phyloP scores from a whole-genome alignment of 1,284 basidiomycete genomes.

The Retiboletus flavoniger region DNA sequence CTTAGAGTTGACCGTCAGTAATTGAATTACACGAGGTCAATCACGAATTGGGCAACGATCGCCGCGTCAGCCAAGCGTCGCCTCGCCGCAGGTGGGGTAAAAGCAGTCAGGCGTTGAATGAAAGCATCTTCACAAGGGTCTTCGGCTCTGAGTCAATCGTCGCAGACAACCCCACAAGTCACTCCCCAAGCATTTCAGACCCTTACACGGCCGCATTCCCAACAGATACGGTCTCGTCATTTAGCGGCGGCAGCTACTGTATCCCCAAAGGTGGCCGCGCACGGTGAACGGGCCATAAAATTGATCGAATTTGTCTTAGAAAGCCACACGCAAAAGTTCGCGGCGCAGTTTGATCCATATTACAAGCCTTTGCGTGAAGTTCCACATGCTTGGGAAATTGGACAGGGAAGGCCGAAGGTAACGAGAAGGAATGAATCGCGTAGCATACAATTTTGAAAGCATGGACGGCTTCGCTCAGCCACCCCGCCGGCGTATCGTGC shows the following conservation, averaged over 20 bases:
- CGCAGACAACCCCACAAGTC: constrained; percentile 15
- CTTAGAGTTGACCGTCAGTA: constrained; percentile 19
- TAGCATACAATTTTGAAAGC: constrained; percentile 8
- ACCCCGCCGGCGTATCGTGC: constrained; percentile 49
- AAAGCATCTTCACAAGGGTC: constrained; percentile 17
- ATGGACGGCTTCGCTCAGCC: constrained; percentile 28
- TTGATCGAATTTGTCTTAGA: constrained; percentile 11
- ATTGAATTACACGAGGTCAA: constrained; percentile 25
- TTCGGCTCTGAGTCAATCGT: constrained; percentile 16
- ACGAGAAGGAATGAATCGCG: constrained; percentile 1
- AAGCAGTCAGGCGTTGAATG: not conserved
- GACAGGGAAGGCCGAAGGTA: constrained; percentile 2
- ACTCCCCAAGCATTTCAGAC: constrained; percentile 9
- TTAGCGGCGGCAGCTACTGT: constrained; percentile 1
- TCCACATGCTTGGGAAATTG: constrained; percentile 5
- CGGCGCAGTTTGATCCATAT: constrained; percentile 16
- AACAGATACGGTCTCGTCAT: constrained; percentile 1
- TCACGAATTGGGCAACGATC: constrained; percentile 18
- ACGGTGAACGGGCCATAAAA: constrained; percentile 14
- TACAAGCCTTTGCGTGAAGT: constrained; percentile 2
- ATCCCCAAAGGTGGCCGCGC: constrained; percentile 20
- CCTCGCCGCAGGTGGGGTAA: constrained; percentile 19
- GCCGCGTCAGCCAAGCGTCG: constrained; percentile 20
- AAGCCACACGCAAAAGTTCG: constrained; percentile 9
- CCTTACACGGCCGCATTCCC: not conserved